Conservation (phyloP, 768 basidiomycete genomes). For the Tylopilus vinaceipallidus region DNA sequence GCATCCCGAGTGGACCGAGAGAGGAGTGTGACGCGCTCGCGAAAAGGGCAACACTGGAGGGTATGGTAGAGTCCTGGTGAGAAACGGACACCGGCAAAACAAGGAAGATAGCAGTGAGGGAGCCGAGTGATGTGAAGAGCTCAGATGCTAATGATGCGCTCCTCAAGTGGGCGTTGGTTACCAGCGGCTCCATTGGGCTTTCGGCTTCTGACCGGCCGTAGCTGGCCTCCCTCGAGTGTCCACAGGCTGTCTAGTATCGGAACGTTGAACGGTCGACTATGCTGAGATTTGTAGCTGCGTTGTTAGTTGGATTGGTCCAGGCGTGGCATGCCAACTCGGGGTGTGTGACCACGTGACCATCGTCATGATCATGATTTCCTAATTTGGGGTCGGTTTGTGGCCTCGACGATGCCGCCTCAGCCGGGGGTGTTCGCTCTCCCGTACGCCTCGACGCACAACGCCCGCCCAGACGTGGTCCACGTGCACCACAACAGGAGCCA, state of each 20-base stretch:
- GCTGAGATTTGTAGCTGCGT: no score
- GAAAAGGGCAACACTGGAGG: slow-evolving; percentile 1
- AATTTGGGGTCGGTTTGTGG: slow-evolving; percentile 11
- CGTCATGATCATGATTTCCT: slow-evolving; percentile 27
- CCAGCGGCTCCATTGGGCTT: no score
- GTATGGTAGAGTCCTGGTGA: background rate
- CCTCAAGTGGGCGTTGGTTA: no score
- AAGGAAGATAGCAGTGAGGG: background rate
- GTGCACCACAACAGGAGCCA: slow-evolving; percentile 43
- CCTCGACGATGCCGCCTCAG: slow-evolving; percentile 57
- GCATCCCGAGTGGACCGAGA: background rate
- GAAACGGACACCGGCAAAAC: slow-evolving; percentile 5
- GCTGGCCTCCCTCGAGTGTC: no score
- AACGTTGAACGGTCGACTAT: no score
- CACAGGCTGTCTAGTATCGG: no score
- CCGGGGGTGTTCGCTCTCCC: slow-evolving; percentile 66
- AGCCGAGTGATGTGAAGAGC: background rate
- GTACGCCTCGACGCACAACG: slow-evolving; percentile 48
- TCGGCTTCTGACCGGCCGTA: no score
- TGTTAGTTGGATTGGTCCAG: no score
- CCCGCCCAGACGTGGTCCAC: slow-evolving; percentile 37
- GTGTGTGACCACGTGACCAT: slow-evolving; percentile 12
- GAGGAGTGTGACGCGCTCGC: background rate
- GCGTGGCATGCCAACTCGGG: no score
- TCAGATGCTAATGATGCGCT: background rate